These are phyloP conservation scores for Cruciata laevipes DNA, from an alignment of 257 asterid genomes.

Conservation along the genomic window DNA sequence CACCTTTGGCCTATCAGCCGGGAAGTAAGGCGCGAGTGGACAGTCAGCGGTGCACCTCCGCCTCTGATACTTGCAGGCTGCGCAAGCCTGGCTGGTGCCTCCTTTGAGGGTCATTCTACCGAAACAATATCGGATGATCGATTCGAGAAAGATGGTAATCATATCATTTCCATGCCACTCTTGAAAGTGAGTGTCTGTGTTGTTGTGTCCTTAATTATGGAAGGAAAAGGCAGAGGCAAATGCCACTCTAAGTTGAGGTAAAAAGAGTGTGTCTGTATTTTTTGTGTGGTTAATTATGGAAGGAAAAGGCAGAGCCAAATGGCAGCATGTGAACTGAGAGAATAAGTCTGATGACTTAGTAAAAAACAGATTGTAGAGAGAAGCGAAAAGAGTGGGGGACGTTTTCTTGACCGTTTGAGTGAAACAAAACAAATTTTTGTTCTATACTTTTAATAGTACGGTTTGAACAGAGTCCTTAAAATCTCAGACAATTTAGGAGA, in stretches of 20 bases:
- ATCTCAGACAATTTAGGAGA: conserved; percentile 14
- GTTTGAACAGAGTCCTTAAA: conserved; percentile 20
- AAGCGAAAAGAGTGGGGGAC: conserved; percentile 33
- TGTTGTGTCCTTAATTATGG: no score
- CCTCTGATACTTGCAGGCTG: conserved; percentile 85
- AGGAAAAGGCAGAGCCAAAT: conserved; percentile 18
- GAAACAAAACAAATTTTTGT: conserved; percentile 14
- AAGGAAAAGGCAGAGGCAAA: no score
- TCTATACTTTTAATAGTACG: background rate
- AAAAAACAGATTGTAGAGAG: conserved; percentile 27
- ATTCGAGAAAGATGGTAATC: background rate
- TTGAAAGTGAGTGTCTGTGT: no score
- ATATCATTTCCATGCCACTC: background rate
- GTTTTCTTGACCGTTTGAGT: conserved; percentile 29
- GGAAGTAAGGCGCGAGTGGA: conserved; percentile 77
- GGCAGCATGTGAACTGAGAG: conserved; percentile 20
- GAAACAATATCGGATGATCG: conserved; percentile 1
- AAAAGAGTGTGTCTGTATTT: background rate
- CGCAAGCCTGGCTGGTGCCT: conserved; percentile 91
- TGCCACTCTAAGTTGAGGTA: background rate
- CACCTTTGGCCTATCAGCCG: conserved; percentile 71
- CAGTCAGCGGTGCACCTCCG: conserved; percentile 68
- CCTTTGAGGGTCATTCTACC: conserved; percentile 70
- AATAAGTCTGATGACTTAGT: conserved; percentile 36
- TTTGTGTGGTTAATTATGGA: background rate